phyloP scores from a whole-genome alignment of 2,329 filamentous ascomycete genomes.

The Apiospora aurea region DNA sequence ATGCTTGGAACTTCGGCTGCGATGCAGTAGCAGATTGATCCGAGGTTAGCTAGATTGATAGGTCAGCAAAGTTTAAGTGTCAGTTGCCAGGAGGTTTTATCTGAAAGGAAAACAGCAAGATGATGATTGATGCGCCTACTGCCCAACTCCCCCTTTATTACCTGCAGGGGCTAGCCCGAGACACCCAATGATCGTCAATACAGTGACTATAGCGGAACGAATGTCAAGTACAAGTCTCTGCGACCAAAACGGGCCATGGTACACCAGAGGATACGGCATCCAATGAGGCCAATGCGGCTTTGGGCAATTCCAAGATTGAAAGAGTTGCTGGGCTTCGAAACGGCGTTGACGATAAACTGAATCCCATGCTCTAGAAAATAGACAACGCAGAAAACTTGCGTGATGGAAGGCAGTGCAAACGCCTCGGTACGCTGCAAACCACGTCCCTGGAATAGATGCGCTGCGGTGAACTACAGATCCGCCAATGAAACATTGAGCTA shows the following conservation, averaged over 20 bases:
- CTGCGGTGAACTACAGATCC: too few relatives aligned
- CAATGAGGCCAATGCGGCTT: conserved; percentile 26
- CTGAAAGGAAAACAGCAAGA: conserved; percentile 28
- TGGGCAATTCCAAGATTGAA: conserved; percentile 25
- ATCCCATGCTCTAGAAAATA: conserved; percentile 26
- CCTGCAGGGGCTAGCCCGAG: conserved; percentile 23
- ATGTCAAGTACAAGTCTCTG: conserved; percentile 22
- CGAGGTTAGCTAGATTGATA: conserved; percentile 6
- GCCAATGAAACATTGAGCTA: neutral
- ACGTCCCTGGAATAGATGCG: conserved; percentile 25
- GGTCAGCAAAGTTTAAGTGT: neutral
- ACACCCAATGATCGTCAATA: conserved; percentile 25
- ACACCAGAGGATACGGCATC: conserved; percentile 25
- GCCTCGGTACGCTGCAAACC: conserved; percentile 28
- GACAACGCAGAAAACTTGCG: conserved; percentile 27
- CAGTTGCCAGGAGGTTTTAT: neutral
- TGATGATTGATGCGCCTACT: conserved; percentile 26
- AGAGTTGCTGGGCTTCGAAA: neutral
- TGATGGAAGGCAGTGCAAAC: conserved; percentile 26
- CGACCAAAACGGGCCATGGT: conserved; percentile 25
- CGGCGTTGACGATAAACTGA: conserved; percentile 26
- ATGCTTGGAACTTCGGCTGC: conserved; percentile 26
- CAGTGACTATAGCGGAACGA: conserved; percentile 19
- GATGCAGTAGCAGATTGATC: conserved; percentile 26
- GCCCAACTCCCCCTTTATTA: conserved; percentile 25